These are phyloP conservation scores for Orbilia ellipsospora DNA, from an alignment of 2,329 filamentous ascomycete species.

Conservation along the genomic window DNA sequence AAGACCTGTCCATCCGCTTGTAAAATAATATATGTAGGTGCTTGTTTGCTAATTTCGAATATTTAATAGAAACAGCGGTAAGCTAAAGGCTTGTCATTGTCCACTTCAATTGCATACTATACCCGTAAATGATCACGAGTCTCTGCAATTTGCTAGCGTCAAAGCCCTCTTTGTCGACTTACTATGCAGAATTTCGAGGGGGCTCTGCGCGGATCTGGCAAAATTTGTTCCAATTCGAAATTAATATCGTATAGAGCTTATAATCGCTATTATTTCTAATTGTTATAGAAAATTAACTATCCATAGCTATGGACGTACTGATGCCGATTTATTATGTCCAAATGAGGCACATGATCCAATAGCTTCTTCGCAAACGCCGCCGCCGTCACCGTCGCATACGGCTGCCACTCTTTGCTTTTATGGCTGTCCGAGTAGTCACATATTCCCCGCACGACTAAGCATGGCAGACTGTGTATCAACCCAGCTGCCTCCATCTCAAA, in stretches of 20 bases:
- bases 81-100: too few species aligned
- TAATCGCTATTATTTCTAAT: neutral
- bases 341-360: neutral
- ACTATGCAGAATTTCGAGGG: neutral
- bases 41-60: too few species aligned
- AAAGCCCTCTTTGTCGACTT: neutral
- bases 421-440: constrained; percentile 28
- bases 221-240: neutral
- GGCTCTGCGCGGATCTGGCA: neutral
- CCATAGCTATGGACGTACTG: neutral
- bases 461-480: constrained; percentile 15
- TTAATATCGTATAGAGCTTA: neutral
- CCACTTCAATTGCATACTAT: too few species aligned
- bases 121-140: too few species aligned
- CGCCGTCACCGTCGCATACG: constrained; percentile 11
- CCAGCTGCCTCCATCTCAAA: constrained; percentile 29
- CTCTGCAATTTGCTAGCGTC: neutral
- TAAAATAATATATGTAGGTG: too few species aligned
- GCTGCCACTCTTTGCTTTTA: constrained; percentile 25
- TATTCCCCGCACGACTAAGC: constrained; percentile 20
- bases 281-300: neutral
- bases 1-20: too few species aligned
- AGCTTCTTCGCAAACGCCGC: constrained; percentile 8
- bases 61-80: too few species aligned
- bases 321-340: neutral